phyloP scores from a whole-genome alignment of 805 yeast species.

The Nakazawaea anatomiae region DNA sequence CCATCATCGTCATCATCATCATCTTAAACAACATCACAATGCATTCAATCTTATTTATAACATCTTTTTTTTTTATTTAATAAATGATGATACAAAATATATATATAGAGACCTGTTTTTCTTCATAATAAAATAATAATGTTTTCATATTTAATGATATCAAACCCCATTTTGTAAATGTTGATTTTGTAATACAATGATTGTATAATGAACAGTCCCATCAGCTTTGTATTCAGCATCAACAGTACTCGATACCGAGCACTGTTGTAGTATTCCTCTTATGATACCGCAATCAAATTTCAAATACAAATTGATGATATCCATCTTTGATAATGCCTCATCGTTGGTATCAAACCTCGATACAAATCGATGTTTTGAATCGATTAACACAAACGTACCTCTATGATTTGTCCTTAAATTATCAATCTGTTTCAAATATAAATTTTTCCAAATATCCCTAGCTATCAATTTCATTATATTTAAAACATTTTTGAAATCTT shows the following conservation, averaged over 20 bases:
- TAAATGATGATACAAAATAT: too few species aligned
- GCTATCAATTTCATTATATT: constrained; percentile 91
- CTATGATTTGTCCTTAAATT: constrained; percentile 89
- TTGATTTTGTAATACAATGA: background rate
- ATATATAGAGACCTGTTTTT: too few species aligned
- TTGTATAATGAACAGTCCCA: constrained; percentile 10
- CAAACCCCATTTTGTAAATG: background rate
- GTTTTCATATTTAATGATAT: background rate
- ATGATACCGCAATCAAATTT: constrained; percentile 10
- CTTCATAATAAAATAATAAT: too few species aligned
- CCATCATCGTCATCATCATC: too few species aligned
- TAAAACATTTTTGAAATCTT: constrained; percentile 53
- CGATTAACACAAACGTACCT: constrained; percentile 76
- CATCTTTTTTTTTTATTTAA: too few species aligned
- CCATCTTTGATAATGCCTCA: background rate
- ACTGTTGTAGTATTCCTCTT: constrained; percentile 6
- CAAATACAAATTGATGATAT: constrained; percentile 4
- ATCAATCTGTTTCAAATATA: constrained; percentile 85
- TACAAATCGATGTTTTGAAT: constrained; percentile 20
- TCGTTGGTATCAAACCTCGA: constrained; percentile 4
- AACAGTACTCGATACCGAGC: constrained; percentile 1
- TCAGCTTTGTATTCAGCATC: constrained; percentile 6
- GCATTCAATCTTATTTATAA: too few species aligned
- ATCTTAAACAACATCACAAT: too few species aligned
- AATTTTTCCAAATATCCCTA: constrained; percentile 80